Conservation (phyloP, 495 filamentous ascomycete genomes). For the Penicillium coprophilum region DNA sequence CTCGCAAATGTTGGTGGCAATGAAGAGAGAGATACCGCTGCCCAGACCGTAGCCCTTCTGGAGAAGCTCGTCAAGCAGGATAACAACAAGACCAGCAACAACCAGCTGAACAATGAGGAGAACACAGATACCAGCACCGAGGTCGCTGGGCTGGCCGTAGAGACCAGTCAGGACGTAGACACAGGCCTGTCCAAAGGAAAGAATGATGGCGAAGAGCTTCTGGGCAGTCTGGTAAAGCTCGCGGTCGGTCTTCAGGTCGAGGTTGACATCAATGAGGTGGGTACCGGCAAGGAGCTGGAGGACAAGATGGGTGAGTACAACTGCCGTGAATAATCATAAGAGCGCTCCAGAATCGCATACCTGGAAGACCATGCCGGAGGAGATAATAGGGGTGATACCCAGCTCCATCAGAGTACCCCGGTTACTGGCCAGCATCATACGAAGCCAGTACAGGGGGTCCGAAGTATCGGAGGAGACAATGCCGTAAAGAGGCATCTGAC, state of each 20-base stretch:
- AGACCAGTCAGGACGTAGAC: slow-evolving; percentile 97
- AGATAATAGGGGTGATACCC: slow-evolving; percentile 99
- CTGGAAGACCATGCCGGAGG: slow-evolving; percentile 99
- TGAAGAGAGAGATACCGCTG: slow-evolving; percentile 98
- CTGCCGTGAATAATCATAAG: slow-evolving; percentile 1
- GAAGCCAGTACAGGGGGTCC: slow-evolving; percentile 98
- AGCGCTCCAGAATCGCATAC: slow-evolving; percentile 34
- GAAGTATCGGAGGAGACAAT: slow-evolving; percentile 96
- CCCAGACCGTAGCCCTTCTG: slow-evolving; percentile 99
- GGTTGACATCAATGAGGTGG: slow-evolving; percentile 99
- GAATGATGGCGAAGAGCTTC: slow-evolving; percentile 98
- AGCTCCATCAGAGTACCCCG: slow-evolving; percentile 98
- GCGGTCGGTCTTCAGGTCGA: slow-evolving; percentile 98
- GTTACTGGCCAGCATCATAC: slow-evolving; percentile 99
- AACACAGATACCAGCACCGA: slow-evolving; percentile 96
- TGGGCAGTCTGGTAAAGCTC: slow-evolving; percentile 99
- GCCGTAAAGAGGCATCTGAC: slow-evolving; percentile 96
- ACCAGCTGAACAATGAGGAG: slow-evolving; percentile 96
- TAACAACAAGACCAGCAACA: slow-evolving; percentile 94
- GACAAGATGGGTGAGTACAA: slow-evolving; percentile 21
- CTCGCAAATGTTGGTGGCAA: slow-evolving; percentile 99
- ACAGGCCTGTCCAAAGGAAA: slow-evolving; percentile 94
- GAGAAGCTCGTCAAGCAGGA: slow-evolving; percentile 97
- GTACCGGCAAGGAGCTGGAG: slow-evolving; percentile 87
- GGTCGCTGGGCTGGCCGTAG: slow-evolving; percentile 92